Base-by-base conservation (phyloP, 2,329 filamentous ascomycete species). In the Colletotrichum trifolii region DNA sequence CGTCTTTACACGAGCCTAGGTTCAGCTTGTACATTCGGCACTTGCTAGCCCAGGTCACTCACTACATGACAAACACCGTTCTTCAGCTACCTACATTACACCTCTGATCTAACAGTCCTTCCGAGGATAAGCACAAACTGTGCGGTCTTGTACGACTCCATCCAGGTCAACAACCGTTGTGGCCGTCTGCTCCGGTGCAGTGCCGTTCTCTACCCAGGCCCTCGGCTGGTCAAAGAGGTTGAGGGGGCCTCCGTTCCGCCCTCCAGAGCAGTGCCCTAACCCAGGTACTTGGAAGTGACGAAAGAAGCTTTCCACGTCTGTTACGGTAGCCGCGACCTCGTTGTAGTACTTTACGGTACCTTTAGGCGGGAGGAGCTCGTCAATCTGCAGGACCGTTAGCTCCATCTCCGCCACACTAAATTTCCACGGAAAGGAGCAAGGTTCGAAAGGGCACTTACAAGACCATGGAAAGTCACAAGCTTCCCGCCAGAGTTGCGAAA, bases 401-500 rank as follows among this genome's bases (percentile, higher is more conserved):
- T 15, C 8, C 10, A 6, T 17, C n/a, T 11, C n/a, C 11, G 1
- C 9, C 12, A 6, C 8, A 10, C 25, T n/a, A 15, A 25, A 6
- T 10, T 8, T 47, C 9, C 15, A 33, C 4, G 12, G 12, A 11
- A 56, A 17, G 46, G 5, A 34, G 6, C 13, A 6, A 11, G 12
- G 25, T 6, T 54, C 7, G 4, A 33, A 9, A 8, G 38, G 15
- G n/a, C 1, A 50, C 62, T 50, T 17, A 65, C 62, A 7, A 75
- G 65, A 17, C 81, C 80, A 67, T 82, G 80, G 71, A 77, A 82
- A 36, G 78, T 71, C 15, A 82, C 15, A 3, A 82, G 57, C 70
- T 82, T 82, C 36, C 77, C 77, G 9, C 81, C 80, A 1, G 69
- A 68, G 5, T 67, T 67, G 38, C 68, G 69, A 64, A 77, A 80